Percentiles rank a stretch among this genome's conserved stretches.
Conservation (phyloP, 495 filamentous ascomycete genomes). For the Lichina pygmaea region DNA sequence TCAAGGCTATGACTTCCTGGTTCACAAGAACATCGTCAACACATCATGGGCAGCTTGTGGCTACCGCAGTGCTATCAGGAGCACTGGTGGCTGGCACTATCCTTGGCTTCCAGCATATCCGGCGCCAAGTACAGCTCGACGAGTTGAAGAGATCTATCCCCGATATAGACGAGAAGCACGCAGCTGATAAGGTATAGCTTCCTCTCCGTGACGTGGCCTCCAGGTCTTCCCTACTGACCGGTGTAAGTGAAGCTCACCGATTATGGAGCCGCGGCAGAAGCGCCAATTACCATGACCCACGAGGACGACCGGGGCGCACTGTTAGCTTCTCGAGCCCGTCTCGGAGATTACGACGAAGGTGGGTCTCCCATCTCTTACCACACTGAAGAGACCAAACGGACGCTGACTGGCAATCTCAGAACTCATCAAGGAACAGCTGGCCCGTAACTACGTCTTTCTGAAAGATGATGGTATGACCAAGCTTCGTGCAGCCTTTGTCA, state of each 20-base stretch:
- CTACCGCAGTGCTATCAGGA: constrained; percentile 7
- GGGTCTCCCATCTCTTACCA: background rate
- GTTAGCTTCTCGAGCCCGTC: constrained; percentile 53
- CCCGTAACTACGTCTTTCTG: constrained; percentile 83
- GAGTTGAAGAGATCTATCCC: constrained; percentile 16
- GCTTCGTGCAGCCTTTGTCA: constrained; percentile 56
- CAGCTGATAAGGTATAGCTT: constrained; percentile 1
- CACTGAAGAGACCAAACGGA: background rate
- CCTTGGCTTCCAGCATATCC: constrained; percentile 12
- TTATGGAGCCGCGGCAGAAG: constrained; percentile 27
- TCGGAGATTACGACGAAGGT: constrained; percentile 84
- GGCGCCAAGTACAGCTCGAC: constrained; percentile 9
- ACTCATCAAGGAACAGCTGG: constrained; percentile 83
- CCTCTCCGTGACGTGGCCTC: background rate
- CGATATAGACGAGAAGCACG: constrained; percentile 10
- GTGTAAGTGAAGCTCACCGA: constrained; percentile 37
- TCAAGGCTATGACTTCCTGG: constrained; percentile 5
- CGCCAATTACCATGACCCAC: constrained; percentile 23
- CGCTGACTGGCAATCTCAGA: constrained; percentile 19
- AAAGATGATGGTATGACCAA: constrained; percentile 50
- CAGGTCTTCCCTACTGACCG: constrained; percentile 1
- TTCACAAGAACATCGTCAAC: constrained; percentile 5
- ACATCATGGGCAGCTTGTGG: constrained; percentile 8
- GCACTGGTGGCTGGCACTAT: constrained; percentile 8
- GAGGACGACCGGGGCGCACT: constrained; percentile 55